Evolutionary conservation across 768 basidiomycete species (phyloP).

Genomic region (Porpolomopsis calyptriformis): DNA sequence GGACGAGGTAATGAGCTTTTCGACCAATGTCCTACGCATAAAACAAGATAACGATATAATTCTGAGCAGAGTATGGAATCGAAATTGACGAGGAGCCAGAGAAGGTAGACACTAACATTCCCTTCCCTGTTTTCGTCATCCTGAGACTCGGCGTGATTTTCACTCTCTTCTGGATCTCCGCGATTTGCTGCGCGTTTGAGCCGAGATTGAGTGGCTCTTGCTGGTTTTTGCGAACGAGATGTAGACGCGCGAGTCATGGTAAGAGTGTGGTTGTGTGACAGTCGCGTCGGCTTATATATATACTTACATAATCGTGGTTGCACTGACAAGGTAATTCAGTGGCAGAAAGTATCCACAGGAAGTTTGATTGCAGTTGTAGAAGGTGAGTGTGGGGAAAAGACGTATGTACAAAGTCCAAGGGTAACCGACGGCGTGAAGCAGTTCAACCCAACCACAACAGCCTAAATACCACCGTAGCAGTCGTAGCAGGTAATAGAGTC

Average conservation of each 20-base stretch:
- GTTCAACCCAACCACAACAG: too few relatives aligned
- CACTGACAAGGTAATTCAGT: too few relatives aligned
- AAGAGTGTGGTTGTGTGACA: background rate
- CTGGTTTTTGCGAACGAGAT: constrained; percentile 26
- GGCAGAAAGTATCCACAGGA: too few relatives aligned
- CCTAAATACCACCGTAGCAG: constrained; percentile 18
- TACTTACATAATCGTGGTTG: background rate
- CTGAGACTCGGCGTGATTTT: constrained; percentile 19
- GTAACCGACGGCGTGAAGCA: too few relatives aligned
- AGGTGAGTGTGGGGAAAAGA: too few relatives aligned
- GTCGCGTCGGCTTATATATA: background rate
- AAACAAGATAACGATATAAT: background rate
- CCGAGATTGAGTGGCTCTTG: constrained; percentile 30
- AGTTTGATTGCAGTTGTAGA: too few relatives aligned
- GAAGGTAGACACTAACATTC: constrained; percentile 15
- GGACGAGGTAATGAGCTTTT: constrained; percentile 62
- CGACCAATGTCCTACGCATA: constrained; percentile 45
- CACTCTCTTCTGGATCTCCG: constrained; percentile 17
- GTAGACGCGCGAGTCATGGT: constrained; percentile 27
- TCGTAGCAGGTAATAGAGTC: constrained; percentile 30
- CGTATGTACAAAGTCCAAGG: too few relatives aligned
- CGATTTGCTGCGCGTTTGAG: constrained; percentile 25
- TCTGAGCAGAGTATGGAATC: background rate
- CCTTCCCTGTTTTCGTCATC: constrained; percentile 29
- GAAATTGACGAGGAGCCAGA: constrained; percentile 11